Percentiles rank a stretch among this genome's conserved stretches.
These are phyloP conservation scores for Tubosaeta brunneosetosa DNA, from an alignment of 768 basidiomycete species.

Conservation along the genomic window DNA sequence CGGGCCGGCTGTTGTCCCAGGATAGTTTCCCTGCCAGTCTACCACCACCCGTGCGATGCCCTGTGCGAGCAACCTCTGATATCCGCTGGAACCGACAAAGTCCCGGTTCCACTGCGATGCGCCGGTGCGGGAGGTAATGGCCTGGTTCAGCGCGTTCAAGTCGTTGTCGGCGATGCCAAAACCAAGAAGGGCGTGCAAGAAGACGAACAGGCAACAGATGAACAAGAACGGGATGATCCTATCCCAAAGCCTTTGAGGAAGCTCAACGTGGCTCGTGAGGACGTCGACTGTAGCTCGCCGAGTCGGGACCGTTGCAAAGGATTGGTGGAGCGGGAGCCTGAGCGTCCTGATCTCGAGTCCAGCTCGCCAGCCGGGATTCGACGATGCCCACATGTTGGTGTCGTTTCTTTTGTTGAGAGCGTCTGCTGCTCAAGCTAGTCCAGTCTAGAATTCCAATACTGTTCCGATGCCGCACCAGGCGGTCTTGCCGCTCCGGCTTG, in stretches of 20 bases:
- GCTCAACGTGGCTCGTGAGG: not conserved
- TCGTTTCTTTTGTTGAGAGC: not conserved
- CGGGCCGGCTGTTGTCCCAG: not conserved
- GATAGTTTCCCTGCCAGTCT: constrained; percentile 19
- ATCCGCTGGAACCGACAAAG: not conserved
- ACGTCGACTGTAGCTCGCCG: not conserved
- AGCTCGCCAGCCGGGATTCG: not conserved
- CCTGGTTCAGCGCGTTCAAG: not conserved
- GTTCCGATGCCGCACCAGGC: not conserved
- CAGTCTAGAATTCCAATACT: not conserved
- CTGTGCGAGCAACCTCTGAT: not conserved
- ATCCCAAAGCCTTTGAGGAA: constrained; percentile 18
- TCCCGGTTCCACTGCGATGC: not conserved
- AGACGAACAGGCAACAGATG: constrained; percentile 20
- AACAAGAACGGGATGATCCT: constrained; percentile 22
- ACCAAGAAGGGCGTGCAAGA: constrained; percentile 25
- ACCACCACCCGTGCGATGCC: constrained; percentile 5
- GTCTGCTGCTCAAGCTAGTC: not conserved
- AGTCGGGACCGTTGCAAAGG: not conserved
- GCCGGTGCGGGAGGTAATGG: not conserved
- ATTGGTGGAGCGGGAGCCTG: not conserved
- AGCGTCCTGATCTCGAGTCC: not conserved
- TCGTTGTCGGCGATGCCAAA: constrained; percentile 9
- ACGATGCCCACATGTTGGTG: constrained; percentile 12
- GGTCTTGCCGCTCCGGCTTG: not conserved